Evolutionary conservation across 352 stramenopile genomes (phyloP), one percentile per base, ranked within the genome.

Genomic region (Achlya hypogyna): DNA sequence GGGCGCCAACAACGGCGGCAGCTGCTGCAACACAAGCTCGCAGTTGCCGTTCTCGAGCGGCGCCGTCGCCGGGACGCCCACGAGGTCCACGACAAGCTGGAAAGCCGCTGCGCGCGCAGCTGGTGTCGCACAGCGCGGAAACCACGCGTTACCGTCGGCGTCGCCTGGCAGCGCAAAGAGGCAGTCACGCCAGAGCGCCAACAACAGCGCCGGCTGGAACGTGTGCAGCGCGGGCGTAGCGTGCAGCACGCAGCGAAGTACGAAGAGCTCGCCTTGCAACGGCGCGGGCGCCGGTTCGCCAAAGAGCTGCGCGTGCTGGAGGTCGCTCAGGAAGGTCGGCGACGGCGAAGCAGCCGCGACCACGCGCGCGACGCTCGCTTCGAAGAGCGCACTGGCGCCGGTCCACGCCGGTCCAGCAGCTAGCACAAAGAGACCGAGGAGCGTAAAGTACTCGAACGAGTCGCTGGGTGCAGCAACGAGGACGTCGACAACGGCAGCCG

Each of bases 21-120:
- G 10, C 23, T 67, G 60, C 20, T 67, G 40, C 60, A 67, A 25
- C 31, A 67, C 38, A 58, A 67, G 59, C 23, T 29, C 60, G 12
- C 56, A 34, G 32, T 67, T 67, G 38, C 42, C 60, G 28, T 67
- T 67, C 23, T 45, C 43, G 22, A 53, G 22, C 31, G 59, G 18
- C 34, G 28, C 35, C 32, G 12, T 22, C 31, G 47, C 42, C 34
- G 60, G 60, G 29, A 45, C 38, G 5, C 12, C 28, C 6, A 23
- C 18, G 16, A 67, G 29, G 22, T 67, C 60, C n/a, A 67, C 28
- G 22, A 67, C 22, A 16, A 67, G 51, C 14, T 49, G 47, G 27
- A 67, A 67, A 22, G 60, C 60, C 14, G 20, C 60, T 45, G 56
- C 42, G 22, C 60, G 60, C 25, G 25, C 59, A 22, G 60, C 38